phyloP scores from a whole-genome alignment of 2,329 filamentous ascomycete species.

The Fusarium devonianum region DNA sequence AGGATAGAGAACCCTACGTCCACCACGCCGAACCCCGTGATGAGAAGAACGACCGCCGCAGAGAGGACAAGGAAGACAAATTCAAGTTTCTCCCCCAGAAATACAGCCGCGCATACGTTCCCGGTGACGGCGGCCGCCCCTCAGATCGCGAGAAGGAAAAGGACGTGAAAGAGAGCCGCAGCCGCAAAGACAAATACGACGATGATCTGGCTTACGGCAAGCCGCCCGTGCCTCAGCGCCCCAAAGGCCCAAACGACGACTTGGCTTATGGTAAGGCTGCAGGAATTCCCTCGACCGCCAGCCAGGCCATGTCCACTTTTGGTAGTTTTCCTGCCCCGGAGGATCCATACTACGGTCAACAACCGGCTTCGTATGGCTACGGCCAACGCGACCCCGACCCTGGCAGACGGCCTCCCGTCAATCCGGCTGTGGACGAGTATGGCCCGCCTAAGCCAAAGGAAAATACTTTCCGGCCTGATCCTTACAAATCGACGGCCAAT shows the following conservation, averaged over 20 bases:
- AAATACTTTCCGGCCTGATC: constrained; percentile 44
- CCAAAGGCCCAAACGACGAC: constrained; percentile 32
- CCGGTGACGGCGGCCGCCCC: constrained; percentile 33
- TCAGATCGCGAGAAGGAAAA: constrained; percentile 41
- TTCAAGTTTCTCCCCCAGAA: constrained; percentile 58
- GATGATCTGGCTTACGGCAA: constrained; percentile 62
- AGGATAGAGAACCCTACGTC: constrained; percentile 37
- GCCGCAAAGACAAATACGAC: constrained; percentile 46
- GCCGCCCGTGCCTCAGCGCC: constrained; percentile 38
- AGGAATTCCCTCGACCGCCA: constrained; percentile 34
- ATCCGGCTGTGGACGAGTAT: constrained; percentile 31
- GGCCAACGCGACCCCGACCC: constrained; percentile 20
- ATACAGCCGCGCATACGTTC: constrained; percentile 51
- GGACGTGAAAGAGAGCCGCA: constrained; percentile 49
- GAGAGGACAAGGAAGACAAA: constrained; percentile 46
- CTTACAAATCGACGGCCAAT: constrained; percentile 48
- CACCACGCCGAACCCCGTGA: constrained; percentile 19
- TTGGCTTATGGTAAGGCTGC: constrained; percentile 38
- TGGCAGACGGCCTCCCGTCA: constrained; percentile 14
- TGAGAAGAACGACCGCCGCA: constrained; percentile 12
- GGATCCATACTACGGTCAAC: constrained; percentile 18
- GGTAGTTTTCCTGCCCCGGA: constrained; percentile 38
- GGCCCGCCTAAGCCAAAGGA: constrained; percentile 31
- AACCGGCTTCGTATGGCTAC: constrained; percentile 25
- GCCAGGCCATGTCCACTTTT: constrained; percentile 38